Conservation (phyloP, 176 grass and related monocot species). For the Carex scoparia region DNA sequence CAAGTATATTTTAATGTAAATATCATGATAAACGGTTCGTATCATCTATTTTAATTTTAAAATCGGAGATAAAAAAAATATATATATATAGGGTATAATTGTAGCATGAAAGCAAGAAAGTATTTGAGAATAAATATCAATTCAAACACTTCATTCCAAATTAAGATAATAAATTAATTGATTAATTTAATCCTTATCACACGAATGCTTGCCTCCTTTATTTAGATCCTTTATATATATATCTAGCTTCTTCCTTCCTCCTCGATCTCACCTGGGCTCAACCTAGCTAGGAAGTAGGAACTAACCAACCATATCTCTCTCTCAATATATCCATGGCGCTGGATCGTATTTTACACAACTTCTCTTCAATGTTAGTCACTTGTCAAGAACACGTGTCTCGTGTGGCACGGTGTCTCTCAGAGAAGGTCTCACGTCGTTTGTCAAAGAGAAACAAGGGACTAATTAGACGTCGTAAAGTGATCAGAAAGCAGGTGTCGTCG, state of each 20-base stretch:
- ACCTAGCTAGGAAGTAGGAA: not conserved
- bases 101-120: no score
- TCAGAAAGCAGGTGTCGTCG: not conserved
- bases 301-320: not conserved
- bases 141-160: not conserved
- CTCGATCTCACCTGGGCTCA: not conserved
- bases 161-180: not conserved
- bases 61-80: no score
- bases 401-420: not conserved
- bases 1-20: no score
- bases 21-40: no score
- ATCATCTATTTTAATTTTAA: no score
- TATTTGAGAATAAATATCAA: not conserved
- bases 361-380: slow-evolving; percentile 32
- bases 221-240: slow-evolving; percentile 2
- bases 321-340: slow-evolving; percentile 23
- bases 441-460: not conserved
- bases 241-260: not conserved
- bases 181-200: not conserved
- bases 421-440: not conserved
- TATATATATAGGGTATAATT: no score
- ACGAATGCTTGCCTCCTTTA: not conserved
- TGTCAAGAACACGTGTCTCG: slow-evolving; percentile 20
- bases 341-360: not conserved
- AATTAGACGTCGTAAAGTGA: not conserved